phyloP scores from a whole-genome alignment of 2,329 filamentous ascomycete species.

The Xylaria arbuscula region DNA sequence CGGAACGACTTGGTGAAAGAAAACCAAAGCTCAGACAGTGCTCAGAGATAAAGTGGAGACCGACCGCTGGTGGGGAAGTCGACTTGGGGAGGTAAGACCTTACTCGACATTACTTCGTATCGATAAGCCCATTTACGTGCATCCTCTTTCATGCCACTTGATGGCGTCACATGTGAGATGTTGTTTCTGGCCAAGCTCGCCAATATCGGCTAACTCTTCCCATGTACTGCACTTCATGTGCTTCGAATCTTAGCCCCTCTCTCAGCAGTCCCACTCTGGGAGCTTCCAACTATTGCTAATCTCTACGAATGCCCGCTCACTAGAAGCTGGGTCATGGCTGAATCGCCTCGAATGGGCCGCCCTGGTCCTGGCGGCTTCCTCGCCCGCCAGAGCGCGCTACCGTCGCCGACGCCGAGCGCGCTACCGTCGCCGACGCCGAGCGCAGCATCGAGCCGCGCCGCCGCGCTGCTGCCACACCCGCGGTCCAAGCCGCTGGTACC shows the following conservation, averaged over 20 bases:
- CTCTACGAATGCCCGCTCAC: not conserved
- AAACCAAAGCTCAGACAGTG: not conserved
- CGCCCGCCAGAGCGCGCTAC: constrained; percentile 54
- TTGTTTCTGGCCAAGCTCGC: not conserved
- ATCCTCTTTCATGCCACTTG: not conserved
- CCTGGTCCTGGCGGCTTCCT: constrained; percentile 62
- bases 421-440: constrained; percentile 68
- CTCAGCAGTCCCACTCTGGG: no score
- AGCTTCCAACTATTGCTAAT: no score
- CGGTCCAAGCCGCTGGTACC: constrained; percentile 63
- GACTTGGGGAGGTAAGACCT: no score
- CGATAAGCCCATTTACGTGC: no score
- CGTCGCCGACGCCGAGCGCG: constrained; percentile 66
- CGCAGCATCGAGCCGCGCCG: constrained; percentile 55
- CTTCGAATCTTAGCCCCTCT: no score
- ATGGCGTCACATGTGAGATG: constrained; percentile 1
- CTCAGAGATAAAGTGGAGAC: constrained; percentile 20
- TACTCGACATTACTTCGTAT: not conserved
- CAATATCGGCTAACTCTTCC: not conserved
- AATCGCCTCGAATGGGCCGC: constrained; percentile 33
- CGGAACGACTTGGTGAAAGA: not conserved
- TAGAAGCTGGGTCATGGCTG: constrained; percentile 39
- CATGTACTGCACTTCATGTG: no score
- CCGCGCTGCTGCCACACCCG: constrained; percentile 64
- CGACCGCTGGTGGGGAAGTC: no score